Evolutionary conservation across 2,329 filamentous ascomycete species (phyloP).

Genomic region (Colletotrichum acutatum): DNA sequence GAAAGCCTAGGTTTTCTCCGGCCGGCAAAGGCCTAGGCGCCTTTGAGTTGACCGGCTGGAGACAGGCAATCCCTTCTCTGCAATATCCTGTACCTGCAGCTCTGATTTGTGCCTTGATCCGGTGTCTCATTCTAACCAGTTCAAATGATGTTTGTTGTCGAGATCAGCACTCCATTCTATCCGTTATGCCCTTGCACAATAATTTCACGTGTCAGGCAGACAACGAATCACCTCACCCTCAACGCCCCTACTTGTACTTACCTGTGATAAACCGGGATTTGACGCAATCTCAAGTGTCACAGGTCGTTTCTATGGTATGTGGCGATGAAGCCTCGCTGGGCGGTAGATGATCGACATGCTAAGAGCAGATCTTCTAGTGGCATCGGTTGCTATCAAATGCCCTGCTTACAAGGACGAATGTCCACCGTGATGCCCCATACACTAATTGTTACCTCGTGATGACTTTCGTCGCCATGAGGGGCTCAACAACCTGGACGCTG

Average conservation of each 20-base stretch:
- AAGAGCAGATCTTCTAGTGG: conserved; percentile 31
- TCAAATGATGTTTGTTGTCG: conserved; percentile 1
- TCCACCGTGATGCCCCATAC: neutral
- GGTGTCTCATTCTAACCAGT: neutral
- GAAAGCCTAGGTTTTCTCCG: neutral
- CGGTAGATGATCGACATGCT: conserved; percentile 26
- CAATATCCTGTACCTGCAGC: conserved; percentile 22
- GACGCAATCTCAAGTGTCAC: neutral
- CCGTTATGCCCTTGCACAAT: neutral
- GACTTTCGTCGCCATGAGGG: neutral
- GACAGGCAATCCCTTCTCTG: conserved; percentile 16
- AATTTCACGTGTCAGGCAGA: conserved; percentile 22
- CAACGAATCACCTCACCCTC: conserved; percentile 1
- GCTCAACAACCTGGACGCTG: neutral
- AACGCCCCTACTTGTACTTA: neutral
- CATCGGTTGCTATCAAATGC: neutral
- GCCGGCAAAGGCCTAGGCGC: neutral
- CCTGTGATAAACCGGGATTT: neutral
- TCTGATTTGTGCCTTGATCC: conserved; percentile 21
- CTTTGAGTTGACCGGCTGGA: conserved; percentile 15
- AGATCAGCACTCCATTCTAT: conserved; percentile 15
- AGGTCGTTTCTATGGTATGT: neutral
- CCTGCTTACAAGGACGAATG: neutral
- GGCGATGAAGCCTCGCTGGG: neutral
- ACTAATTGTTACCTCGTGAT: neutral